Evolutionary conservation across 306 rosid genomes (phyloP).

Genomic region (Medicago truncatula): DNA sequence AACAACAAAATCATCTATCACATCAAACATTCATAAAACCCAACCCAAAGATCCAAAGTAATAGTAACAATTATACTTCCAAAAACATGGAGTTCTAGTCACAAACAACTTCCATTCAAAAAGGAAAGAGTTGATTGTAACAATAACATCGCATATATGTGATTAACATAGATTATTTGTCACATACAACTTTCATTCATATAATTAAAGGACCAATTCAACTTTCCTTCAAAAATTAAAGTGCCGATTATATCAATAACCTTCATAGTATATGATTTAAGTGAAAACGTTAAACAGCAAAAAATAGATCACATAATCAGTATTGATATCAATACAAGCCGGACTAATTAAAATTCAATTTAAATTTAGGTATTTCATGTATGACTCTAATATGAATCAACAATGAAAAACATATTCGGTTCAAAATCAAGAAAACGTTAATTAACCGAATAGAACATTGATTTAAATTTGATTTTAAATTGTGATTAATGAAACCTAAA

Average conservation of each 20-base stretch:
- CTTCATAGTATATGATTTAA: not conserved
- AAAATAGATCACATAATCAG: not conserved
- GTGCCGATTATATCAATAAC: no score
- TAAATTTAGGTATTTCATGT: not conserved
- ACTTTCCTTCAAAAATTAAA: no score
- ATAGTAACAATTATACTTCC: not conserved
- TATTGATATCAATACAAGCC: no score
- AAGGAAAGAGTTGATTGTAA: no score
- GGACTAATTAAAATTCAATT: not conserved
- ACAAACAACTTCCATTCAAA: no score
- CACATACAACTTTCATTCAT: no score
- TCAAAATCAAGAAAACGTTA: not conserved
- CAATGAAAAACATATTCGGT: not conserved
- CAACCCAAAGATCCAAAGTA: not conserved
- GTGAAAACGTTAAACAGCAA: not conserved
- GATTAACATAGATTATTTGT: no score
- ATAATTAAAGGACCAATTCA: no score
- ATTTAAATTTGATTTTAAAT: not conserved
- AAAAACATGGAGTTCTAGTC: no score
- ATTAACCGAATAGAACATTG: not conserved
- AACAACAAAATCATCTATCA: not conserved
- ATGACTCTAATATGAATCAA: not conserved
- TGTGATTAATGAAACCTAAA: not conserved
- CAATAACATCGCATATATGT: no score
- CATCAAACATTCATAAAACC: not conserved